phyloP scores from a whole-genome alignment of 164 flowering plant genomes.

The Vitis vinifera region ASM3070453v1 NC_081816.1:3785001-3785500 shows the following conservation, averaged over 20 bases:
- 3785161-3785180: constrained; percentile 21
- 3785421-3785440: not conserved
- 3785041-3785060: constrained; percentile 41
- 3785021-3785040: constrained; percentile 57
- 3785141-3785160: constrained; percentile 33
- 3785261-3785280: constrained; percentile 4
- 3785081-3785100: constrained; percentile 28
- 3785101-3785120: constrained; percentile 34
- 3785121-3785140: constrained; percentile 48
- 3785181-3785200: constrained; percentile 3
- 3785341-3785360: not conserved
- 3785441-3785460: too few species aligned
- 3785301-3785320: not conserved
- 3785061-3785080: constrained; percentile 29
- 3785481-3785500: too few species aligned
- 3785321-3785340: not conserved
- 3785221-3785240: constrained; percentile 12
- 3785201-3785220: constrained; percentile 13
- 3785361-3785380: too few species aligned
- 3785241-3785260: not conserved
- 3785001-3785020: constrained; percentile 42
- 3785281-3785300: constrained; percentile 7
- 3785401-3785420: not conserved
- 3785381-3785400: not conserved
- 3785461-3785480: not conserved